Percentiles rank a stretch among this genome's conserved stretches.
phyloP scores from a whole-genome alignment of 2,329 filamentous ascomycete genomes.

The Balansia obtecta region DNA sequence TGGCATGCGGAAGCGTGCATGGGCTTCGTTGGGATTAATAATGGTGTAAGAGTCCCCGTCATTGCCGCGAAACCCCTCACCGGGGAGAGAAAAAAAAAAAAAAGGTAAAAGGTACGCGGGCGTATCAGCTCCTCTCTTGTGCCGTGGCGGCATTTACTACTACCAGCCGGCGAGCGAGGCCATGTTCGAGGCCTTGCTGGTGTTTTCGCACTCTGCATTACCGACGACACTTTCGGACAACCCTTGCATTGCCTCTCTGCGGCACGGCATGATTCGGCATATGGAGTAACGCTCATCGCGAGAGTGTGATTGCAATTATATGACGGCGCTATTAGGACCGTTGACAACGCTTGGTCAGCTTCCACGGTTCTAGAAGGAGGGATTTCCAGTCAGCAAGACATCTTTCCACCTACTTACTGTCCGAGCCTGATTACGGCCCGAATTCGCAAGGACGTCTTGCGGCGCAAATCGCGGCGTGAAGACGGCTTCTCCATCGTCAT shows the following conservation, averaged over 20 bases:
- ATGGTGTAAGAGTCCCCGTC: background rate
- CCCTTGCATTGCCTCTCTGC: background rate
- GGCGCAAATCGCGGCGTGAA: background rate
- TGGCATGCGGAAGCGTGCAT: background rate
- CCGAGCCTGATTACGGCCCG: too few species aligned
- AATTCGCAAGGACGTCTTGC: too few species aligned
- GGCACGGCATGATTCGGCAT: background rate
- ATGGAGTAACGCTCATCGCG: background rate
- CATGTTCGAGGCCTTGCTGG: too few species aligned
- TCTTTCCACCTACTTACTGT: too few species aligned
- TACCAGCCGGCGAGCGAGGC: too few species aligned
- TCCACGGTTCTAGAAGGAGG: background rate
- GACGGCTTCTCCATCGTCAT: background rate
- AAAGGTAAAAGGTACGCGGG: background rate
- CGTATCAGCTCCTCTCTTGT: too few species aligned
- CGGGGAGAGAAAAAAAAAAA: too few species aligned
- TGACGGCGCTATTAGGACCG: background rate
- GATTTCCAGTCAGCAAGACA: too few species aligned
- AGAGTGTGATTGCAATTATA: background rate
- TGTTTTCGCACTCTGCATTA: background rate
- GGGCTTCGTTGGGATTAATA: background rate
- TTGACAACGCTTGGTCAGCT: background rate
- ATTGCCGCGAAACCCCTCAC: background rate
- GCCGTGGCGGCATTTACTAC: too few species aligned
- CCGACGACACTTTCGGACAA: too few species aligned